Evolutionary conservation across 2,329 filamentous ascomycete genomes (phyloP).

Genomic region (Spiromastix sp.): DNA sequence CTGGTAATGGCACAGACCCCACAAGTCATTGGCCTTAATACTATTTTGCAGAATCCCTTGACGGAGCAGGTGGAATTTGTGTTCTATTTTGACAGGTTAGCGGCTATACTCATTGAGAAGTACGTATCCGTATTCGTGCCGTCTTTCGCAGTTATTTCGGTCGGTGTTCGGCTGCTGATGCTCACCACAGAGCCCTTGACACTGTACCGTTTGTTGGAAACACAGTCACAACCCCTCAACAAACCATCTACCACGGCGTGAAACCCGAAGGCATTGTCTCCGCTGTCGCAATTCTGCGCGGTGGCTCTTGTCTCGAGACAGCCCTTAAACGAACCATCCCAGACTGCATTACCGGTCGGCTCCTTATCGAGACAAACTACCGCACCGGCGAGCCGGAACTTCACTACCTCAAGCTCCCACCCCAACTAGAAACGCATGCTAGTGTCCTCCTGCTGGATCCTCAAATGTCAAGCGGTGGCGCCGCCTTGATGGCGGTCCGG

Average conservation of each 20-base stretch:
- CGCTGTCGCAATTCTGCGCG: conserved; percentile 79
- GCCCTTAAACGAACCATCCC: conserved; percentile 84
- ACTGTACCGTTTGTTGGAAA: conserved; percentile 58
- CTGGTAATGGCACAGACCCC: conserved; percentile 63
- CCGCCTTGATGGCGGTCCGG: conserved; percentile 83
- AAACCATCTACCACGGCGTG: conserved; percentile 61
- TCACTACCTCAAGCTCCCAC: conserved; percentile 74
- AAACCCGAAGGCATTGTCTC: conserved; percentile 62
- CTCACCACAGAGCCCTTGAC: conserved; percentile 33
- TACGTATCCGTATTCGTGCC: conserved; percentile 16
- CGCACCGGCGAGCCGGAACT: conserved; percentile 83
- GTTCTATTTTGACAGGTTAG: conserved; percentile 90
- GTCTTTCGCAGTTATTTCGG: neutral
- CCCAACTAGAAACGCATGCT: conserved; percentile 62
- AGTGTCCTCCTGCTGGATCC: conserved; percentile 81
- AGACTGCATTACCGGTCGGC: conserved; percentile 77
- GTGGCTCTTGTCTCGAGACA: conserved; percentile 78
- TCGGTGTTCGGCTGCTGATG: too few species aligned
- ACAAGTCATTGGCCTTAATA: conserved; percentile 81
- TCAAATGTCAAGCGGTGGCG: conserved; percentile 87
- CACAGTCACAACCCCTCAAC: conserved; percentile 60
- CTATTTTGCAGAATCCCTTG: conserved; percentile 71
- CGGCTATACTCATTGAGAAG: conserved; percentile 71
- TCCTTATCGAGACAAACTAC: conserved; percentile 83
- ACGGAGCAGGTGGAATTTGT: conserved; percentile 84